These are phyloP conservation scores for Alternaria postmessia DNA, from an alignment of 2,329 filamentous ascomycete genomes.

Conservation along the genomic window DNA sequence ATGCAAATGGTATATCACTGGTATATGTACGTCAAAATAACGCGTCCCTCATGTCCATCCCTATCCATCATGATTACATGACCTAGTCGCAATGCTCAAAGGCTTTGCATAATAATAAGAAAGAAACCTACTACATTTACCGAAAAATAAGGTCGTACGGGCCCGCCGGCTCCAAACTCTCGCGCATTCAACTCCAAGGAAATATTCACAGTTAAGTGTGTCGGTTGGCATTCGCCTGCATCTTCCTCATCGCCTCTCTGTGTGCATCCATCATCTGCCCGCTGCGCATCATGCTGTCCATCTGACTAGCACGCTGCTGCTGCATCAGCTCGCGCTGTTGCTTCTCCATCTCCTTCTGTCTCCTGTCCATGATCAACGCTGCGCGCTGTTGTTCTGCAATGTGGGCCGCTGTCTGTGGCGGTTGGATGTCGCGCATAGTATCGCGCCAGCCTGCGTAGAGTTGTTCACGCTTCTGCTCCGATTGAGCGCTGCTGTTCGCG, in stretches of 20 bases:
- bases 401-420: conserved; percentile 27
- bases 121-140: not conserved
- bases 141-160: not conserved
- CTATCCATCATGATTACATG: not conserved
- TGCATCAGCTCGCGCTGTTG: conserved; percentile 67
- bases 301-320: conserved; percentile 67
- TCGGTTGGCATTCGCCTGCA: conserved; percentile 71
- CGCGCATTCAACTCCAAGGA: not conserved
- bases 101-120: not conserved
- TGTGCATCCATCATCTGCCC: conserved; percentile 79
- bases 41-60: not conserved
- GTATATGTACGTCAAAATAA: conserved; percentile 1
- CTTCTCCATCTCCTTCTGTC: conserved; percentile 67
- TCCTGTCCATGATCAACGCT: conserved; percentile 67
- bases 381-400: conserved; percentile 49
- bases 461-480: conserved; percentile 43
- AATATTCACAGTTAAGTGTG: conserved; percentile 22
- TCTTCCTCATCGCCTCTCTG: conserved; percentile 77
- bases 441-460: conserved; percentile 49
- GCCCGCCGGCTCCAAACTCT: not conserved
- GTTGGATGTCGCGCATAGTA: conserved; percentile 38
- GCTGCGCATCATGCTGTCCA: conserved; percentile 79
- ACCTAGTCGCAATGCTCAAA: not conserved
- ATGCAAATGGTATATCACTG: not conserved
- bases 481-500: conserved; percentile 30